Base-by-base conservation (phyloP, 257 asterid genomes). In the Plantago ovata region DNA sequence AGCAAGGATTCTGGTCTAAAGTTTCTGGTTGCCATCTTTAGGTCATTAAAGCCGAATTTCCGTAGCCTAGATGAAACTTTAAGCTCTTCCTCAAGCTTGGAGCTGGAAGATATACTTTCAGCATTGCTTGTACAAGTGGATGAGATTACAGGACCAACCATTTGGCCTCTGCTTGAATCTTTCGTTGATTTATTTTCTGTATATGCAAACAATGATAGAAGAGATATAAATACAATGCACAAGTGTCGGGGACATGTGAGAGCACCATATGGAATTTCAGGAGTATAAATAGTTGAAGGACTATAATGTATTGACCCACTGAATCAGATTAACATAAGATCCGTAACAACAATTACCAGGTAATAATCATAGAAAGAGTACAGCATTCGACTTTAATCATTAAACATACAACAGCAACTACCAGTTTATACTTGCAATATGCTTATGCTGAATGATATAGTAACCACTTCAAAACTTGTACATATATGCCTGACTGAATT, bases 1-100 rank as follows among this genome's bases (percentile, higher is more conserved):
- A 84, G 83, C 69, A 84, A 81, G 28, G 84, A 77, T 63, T 79
- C 94, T 11, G 87, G 90, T 66, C 90, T 77, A 74, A 85, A 85
- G 68, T 85, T 85, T 57, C 87, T 74, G 11, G 94, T 82, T 3
- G 90, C 87, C 79, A 72, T 45, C 62, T 82, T 85, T 38, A 82
- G 84, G 75, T 85, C 94, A 7, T 69, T 80, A 53, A 79, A 85
- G 4, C 82, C 65, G 45, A 82, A 85, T 56, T 85, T 85, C 15
- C 85, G 75, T 18, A 85, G 86, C 38, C 79, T 70, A 16, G 82
- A 82, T 62, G 87, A 77, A 55, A 78, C 85, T 74, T 84, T 84
- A n/a, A 84, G 77, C 70, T 80, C 93, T 47, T 77, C 90, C 61
- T 76, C 85, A 20, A 79, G 80, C 66, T 77, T 84, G 56, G 81